A percentile compares a stretch with the other conserved stretches of the same genome.
Conservation (phyloP, 306 rosid genomes). For the Vigna trinervia region DNA sequence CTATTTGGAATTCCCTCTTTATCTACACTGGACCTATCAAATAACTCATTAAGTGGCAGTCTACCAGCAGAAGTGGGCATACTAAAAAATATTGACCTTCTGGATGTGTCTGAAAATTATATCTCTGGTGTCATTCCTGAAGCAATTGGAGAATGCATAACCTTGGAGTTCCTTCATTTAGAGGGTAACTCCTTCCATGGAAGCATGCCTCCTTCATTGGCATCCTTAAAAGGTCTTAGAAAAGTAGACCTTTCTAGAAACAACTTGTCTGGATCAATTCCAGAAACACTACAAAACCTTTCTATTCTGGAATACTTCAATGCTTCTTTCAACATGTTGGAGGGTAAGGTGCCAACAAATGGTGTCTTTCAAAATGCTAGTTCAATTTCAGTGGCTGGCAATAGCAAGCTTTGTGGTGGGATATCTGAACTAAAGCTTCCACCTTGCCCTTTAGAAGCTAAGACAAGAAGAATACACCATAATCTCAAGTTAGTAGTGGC, state of each 20-base stretch:
- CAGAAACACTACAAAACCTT: background rate
- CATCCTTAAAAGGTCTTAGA: constrained; percentile 29
- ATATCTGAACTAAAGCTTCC: constrained; percentile 15
- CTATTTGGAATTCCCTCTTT: background rate
- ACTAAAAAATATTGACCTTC: background rate
- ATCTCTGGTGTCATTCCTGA: constrained; percentile 14
- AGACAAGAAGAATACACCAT: background rate
- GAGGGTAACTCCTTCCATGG: constrained; percentile 29
- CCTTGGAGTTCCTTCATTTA: constrained; percentile 16
- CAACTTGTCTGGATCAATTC: constrained; percentile 38
- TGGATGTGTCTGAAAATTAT: constrained; percentile 36
- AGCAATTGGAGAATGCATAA: constrained; percentile 34
- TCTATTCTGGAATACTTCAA: constrained; percentile 10
- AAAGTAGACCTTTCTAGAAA: constrained; percentile 22
- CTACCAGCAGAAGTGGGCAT: constrained; percentile 28
- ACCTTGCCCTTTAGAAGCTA: constrained; percentile 26
- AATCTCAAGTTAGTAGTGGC: background rate
- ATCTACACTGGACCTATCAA: background rate
- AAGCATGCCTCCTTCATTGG: constrained; percentile 30
- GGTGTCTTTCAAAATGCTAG: constrained; percentile 37
- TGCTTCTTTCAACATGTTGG: constrained; percentile 38
- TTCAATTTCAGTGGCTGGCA: background rate
- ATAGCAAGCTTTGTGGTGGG: constrained; percentile 37
- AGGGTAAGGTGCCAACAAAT: constrained; percentile 32
- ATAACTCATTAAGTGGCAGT: constrained; percentile 23